A percentile compares a stretch with the other conserved stretches of the same genome.
Conservation (phyloP, 768 basidiomycete species). For the Pleurotus ostreatus region DNA sequence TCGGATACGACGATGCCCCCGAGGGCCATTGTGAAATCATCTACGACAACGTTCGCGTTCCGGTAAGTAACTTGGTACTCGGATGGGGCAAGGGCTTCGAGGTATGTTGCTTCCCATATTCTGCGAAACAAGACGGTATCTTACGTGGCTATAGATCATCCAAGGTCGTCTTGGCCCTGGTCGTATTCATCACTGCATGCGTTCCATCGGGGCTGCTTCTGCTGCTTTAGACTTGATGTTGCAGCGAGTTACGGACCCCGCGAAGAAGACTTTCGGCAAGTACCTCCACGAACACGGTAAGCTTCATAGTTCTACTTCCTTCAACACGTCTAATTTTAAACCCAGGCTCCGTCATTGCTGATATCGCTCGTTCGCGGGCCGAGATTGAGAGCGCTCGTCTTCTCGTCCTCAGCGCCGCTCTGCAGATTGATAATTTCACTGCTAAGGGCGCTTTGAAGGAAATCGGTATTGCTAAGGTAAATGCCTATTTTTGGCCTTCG, state of each 20-base stretch:
- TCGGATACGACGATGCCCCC: constrained; percentile 93
- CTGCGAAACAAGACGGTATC: neutral
- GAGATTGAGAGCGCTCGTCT: constrained; percentile 88
- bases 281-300: constrained; percentile 85
- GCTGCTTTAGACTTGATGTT: constrained; percentile 85
- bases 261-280: constrained; percentile 92
- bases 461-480: constrained; percentile 94
- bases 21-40: constrained; percentile 96
- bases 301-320: neutral
- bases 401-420: constrained; percentile 87
- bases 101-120: constrained; percentile 29
- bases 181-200: constrained; percentile 98
- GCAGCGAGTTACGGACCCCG: constrained; percentile 87
- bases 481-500: neutral
- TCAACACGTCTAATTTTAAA: no score
- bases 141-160: constrained; percentile 55
- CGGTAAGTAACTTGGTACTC: constrained; percentile 73
- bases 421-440: constrained; percentile 84
- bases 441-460: constrained; percentile 97
- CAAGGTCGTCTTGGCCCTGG: constrained; percentile 96
- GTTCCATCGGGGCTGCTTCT: constrained; percentile 87
- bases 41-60: constrained; percentile 92
- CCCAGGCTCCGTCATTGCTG: constrained; percentile 82
- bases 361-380: constrained; percentile 88
- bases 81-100: constrained; percentile 98